Evolutionary conservation across 2,329 filamentous ascomycete genomes (phyloP).

Genomic region (Aspergillus sp.): DNA sequence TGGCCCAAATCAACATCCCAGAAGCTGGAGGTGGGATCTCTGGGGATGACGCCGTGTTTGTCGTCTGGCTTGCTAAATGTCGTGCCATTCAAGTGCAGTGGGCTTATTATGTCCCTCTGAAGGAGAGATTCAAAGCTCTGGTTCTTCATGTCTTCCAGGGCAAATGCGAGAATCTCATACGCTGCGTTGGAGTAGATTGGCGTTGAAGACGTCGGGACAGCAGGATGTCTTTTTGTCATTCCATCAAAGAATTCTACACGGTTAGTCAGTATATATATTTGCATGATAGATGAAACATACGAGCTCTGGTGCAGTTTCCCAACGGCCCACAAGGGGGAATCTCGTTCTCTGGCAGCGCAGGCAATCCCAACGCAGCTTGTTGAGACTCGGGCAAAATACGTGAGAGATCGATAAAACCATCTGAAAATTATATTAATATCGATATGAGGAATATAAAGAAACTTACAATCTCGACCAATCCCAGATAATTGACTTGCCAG

Average conservation of each 20-base stretch:
- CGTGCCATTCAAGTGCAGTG: constrained; percentile 3
- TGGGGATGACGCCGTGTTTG: background rate
- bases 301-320: no score
- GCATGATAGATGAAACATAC: background rate
- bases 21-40: background rate
- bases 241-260: constrained; percentile 2
- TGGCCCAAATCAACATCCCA: background rate
- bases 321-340: no score
- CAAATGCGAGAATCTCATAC: constrained; percentile 30
- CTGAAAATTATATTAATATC: background rate
- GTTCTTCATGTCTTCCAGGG: constrained; percentile 40
- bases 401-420: background rate
- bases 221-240: constrained; percentile 27
- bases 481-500: constrained; percentile 43
- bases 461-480: constrained; percentile 14
- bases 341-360: no score
- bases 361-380: no score
- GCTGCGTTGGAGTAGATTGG: constrained; percentile 47
- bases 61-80: background rate
- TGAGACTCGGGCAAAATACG: background rate
- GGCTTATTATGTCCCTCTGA: constrained; percentile 33
- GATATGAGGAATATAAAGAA: background rate
- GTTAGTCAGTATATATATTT: background rate
- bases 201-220: constrained; percentile 37
- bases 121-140: constrained; percentile 33